Evolutionary conservation across 2,329 filamentous ascomycete species (phyloP).

Genomic region (Diaporthe velutina): DNA sequence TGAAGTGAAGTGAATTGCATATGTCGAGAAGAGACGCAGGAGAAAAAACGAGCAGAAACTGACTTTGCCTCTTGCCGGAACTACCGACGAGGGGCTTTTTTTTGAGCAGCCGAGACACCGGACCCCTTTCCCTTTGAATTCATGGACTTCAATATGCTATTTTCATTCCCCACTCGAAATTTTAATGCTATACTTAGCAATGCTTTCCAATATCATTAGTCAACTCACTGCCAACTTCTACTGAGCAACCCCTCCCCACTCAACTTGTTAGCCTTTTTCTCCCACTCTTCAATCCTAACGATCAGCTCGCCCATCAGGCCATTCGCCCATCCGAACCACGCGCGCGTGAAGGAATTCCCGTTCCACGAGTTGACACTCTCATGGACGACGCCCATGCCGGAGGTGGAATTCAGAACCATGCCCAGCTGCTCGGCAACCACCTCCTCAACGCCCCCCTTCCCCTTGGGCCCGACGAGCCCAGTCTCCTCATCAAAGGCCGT

Average conservation of each 20-base stretch:
- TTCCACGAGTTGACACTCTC: constrained; percentile 61
- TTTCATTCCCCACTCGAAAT: too few species aligned
- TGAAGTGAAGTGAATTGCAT: background rate
- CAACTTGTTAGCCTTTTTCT: constrained; percentile 41
- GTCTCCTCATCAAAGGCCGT: constrained; percentile 54
- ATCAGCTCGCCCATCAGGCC: constrained; percentile 58
- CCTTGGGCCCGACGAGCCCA: constrained; percentile 44
- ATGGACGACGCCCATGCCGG: constrained; percentile 60
- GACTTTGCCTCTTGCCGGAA: background rate
- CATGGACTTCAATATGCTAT: background rate
- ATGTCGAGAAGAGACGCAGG: background rate
- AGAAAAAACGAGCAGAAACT: background rate
- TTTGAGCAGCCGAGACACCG: too few species aligned
- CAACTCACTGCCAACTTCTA: constrained; percentile 47
- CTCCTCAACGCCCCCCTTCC: constrained; percentile 43
- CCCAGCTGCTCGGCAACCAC: constrained; percentile 51
- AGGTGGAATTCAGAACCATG: constrained; percentile 56
- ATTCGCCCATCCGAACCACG: constrained; percentile 62
- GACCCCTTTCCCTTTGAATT: too few species aligned
- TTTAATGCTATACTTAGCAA: background rate
- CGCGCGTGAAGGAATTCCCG: constrained; percentile 54
- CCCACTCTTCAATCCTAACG: constrained; percentile 49
- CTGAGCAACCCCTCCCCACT: constrained; percentile 45
- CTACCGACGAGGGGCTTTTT: background rate
- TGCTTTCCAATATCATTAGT: background rate